These are phyloP conservation scores for Calonectria naviculata DNA, from an alignment of 2,329 filamentous ascomycete species.

Conservation along the genomic window DNA sequence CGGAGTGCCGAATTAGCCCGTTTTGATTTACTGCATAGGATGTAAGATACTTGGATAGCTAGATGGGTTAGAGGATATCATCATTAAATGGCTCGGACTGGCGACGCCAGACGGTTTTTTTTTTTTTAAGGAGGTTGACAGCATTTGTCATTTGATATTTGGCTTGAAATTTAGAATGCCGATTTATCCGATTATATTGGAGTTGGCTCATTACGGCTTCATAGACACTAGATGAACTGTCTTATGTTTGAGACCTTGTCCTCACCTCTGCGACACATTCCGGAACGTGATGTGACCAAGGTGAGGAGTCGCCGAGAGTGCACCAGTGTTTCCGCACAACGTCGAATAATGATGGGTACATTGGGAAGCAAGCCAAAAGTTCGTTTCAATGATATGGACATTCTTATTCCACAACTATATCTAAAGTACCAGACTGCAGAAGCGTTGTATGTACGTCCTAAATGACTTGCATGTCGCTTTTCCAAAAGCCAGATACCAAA, in stretches of 20 bases:
- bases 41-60: slow-evolving; percentile 12
- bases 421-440: slow-evolving; percentile 30
- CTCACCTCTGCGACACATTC: not conserved
- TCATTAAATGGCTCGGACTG: not conserved
- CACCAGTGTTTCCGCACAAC: not conserved
- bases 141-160: not conserved
- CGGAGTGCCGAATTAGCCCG: slow-evolving; percentile 45
- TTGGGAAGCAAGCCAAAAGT: not conserved
- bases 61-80: not conserved
- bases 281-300: not conserved
- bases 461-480: slow-evolving; percentile 33
- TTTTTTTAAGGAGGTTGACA: not conserved
- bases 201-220: not conserved
- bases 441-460: slow-evolving; percentile 28
- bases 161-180: not conserved
- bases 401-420: slow-evolving; percentile 33
- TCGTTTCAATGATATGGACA: slow-evolving; percentile 16
- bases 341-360: not conserved
- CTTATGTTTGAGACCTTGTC: not conserved
- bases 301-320: not conserved
- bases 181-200: not conserved
- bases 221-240: not conserved
- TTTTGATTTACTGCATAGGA: not conserved
- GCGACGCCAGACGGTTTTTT: not conserved
- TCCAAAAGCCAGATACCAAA: slow-evolving; percentile 29